Evolutionary conservation across 2,329 filamentous ascomycete genomes (phyloP).

Genomic region (Madurella fahalii): DNA sequence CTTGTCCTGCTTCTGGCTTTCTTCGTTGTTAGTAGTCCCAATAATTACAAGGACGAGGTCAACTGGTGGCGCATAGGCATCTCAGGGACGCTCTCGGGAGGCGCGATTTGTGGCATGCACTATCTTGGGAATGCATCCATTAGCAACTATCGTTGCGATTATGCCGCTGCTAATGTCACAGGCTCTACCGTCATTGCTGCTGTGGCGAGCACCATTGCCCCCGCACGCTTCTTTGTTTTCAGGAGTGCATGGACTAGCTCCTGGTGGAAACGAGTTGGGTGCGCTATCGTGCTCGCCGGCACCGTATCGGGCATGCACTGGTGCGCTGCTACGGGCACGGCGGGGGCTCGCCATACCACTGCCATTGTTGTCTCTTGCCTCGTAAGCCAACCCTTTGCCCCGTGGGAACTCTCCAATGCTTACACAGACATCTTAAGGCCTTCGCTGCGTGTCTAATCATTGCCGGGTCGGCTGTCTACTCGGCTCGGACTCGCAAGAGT

Average conservation of each 20-base stretch:
- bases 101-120: conserved; percentile 80
- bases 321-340: conserved; percentile 69
- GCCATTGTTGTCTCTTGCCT: conserved; percentile 70
- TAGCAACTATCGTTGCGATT: conserved; percentile 66
- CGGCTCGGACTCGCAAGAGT: conserved; percentile 48
- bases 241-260: conserved; percentile 71
- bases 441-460: conserved; percentile 59
- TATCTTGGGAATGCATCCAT: conserved; percentile 84
- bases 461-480: conserved; percentile 50
- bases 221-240: conserved; percentile 74
- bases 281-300: conserved; percentile 63
- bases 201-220: conserved; percentile 63
- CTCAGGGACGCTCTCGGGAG: conserved; percentile 67
- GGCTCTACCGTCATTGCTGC: conserved; percentile 70
- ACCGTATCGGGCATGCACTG: conserved; percentile 87
- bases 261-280: conserved; percentile 69
- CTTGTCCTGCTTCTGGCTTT: conserved; percentile 70
- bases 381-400: conserved; percentile 50
- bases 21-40: conserved; percentile 59
- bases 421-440: conserved; percentile 52
- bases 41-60: conserved; percentile 36
- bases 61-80: conserved; percentile 55
- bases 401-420: too few species aligned
- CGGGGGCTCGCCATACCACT: conserved; percentile 57
- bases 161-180: conserved; percentile 56